These are phyloP conservation scores for Plenodomus lindquistii DNA, from an alignment of 2,329 filamentous ascomycete genomes.

Conservation along the genomic window DNA sequence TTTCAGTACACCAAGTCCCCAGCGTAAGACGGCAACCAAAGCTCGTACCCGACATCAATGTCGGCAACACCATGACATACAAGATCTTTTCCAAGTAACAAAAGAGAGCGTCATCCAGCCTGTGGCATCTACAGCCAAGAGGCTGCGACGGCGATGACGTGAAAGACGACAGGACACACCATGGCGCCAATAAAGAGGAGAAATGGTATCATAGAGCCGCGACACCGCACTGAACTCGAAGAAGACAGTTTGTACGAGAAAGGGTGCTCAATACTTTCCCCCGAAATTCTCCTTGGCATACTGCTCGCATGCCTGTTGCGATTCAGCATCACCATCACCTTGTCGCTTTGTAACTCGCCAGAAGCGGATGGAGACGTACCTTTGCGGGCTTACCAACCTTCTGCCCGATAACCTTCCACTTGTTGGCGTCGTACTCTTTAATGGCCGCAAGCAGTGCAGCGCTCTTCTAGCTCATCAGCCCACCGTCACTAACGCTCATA, in stretches of 20 bases:
- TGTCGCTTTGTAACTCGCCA: not conserved
- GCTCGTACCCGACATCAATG: too few relatives aligned
- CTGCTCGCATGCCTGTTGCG: conserved; percentile 74
- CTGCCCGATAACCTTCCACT: conserved; percentile 96
- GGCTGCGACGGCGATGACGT: conserved; percentile 24
- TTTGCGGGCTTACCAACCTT: conserved; percentile 98
- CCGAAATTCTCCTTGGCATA: conserved; percentile 96
- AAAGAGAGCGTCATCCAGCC: conserved; percentile 17
- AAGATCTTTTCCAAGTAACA: conserved; percentile 23
- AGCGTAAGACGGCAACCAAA: too few relatives aligned
- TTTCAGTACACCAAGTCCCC: not conserved
- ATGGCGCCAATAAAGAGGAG: conserved; percentile 33
- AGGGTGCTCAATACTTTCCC: conserved; percentile 50
- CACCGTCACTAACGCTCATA: conserved; percentile 8
- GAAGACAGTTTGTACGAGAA: conserved; percentile 47
- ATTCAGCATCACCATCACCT: conserved; percentile 16
- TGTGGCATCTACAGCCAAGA: conserved; percentile 30
- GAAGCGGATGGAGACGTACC: conserved; percentile 53
- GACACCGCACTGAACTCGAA: conserved; percentile 35
- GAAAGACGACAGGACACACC: conserved; percentile 36
- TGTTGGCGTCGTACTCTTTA: conserved; percentile 98
- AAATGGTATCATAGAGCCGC: conserved; percentile 46
- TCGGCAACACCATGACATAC: conserved; percentile 13
- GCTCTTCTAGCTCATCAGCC: conserved; percentile 58
- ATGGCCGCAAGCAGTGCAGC: conserved; percentile 86